Evolutionary conservation across 2,329 filamentous ascomycete genomes (phyloP), one percentile per base, ranked within the genome.

Genomic region (Capronia americana): DNA sequence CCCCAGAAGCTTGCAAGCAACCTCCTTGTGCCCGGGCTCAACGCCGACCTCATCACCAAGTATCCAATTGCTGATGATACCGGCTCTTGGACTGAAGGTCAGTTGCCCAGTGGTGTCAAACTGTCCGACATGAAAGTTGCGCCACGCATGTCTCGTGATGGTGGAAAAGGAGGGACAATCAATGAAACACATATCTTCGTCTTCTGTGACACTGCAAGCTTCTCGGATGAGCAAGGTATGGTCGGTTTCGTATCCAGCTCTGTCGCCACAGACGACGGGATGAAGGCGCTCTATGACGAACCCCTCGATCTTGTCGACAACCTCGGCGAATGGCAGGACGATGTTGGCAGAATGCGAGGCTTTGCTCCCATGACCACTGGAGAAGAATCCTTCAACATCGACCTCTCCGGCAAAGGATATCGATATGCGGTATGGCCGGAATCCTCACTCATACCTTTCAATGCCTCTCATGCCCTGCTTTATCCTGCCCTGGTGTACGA

Each of bases 341-440:
- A 74, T 61, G 70, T 71, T 41, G 75, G 75, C 28, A 70, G 74
- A 23, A 70, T 73, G 71, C 73, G 75, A 58, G 74, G 74, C 17
- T 75, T 75, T 63, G 68, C 70, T 12, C 74, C 75, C 8, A 70
- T 76, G 68, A 77, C 75, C 23, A 59, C 62, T 38, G 75, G 75
- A 34, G 75, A 77, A 61, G 63, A 75, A 64, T 71, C 70, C 7
- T 77, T 74, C 69, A 75, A 76, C 61, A 67, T 71, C 44, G 71
- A 65, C 20, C 72, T 77, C 66, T 74, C 76, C 34, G 75, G 75
- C 4, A 62, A 70, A 48, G 75, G 74, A 24, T 71, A 75, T 44
- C 73, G 75, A 32, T 76, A 76, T 64, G 75, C 75, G 6, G 67
- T 76, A 7, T 77, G 75, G 75, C 73, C 75, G 3, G 73, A 75